Percentiles rank a stretch among this genome's conserved stretches.
These are phyloP conservation scores for Aureobasidium melanogenum DNA, from an alignment of 2,329 filamentous ascomycete species.

Conservation along the genomic window DNA sequence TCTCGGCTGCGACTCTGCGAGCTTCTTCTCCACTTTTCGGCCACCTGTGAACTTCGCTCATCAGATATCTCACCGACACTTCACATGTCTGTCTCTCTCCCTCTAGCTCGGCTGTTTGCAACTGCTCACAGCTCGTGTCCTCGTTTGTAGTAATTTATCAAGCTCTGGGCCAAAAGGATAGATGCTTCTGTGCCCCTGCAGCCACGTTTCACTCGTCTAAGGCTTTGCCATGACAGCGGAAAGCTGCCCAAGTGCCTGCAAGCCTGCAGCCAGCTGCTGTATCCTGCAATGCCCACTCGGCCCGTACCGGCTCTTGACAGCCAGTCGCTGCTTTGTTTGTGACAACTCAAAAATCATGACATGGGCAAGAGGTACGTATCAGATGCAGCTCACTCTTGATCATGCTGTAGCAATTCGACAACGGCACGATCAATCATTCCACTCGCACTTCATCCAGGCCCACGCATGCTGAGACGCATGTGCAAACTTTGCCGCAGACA, in stretches of 20 bases:
- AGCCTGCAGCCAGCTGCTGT: constrained; percentile 9
- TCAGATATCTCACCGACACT: background rate
- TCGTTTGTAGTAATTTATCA: background rate
- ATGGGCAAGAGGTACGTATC: constrained; percentile 8
- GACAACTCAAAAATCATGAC: constrained; percentile 11
- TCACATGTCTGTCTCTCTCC: background rate
- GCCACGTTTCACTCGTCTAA: constrained; percentile 12
- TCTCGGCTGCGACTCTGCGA: background rate
- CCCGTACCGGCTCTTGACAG: constrained; percentile 5
- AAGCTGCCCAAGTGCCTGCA: constrained; percentile 9
- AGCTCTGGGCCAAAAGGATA: constrained; percentile 1
- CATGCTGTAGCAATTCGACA: background rate
- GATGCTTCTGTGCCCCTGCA: constrained; percentile 9
- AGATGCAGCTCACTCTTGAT: background rate
- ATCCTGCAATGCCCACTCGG: constrained; percentile 10
- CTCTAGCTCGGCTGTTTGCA: background rate
- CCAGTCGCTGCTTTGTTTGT: constrained; percentile 11
- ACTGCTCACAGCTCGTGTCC: background rate
- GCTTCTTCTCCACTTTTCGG: background rate
- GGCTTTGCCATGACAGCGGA: constrained; percentile 10
- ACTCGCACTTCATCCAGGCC: background rate
- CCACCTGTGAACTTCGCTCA: background rate
- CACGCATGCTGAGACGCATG: background rate
- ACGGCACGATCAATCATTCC: background rate
- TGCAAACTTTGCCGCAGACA: background rate